Evolutionary conservation across 148 eudicot genomes (phyloP), one percentile per base, ranked within the genome.

Genomic region (Cornus kousa): DNA sequence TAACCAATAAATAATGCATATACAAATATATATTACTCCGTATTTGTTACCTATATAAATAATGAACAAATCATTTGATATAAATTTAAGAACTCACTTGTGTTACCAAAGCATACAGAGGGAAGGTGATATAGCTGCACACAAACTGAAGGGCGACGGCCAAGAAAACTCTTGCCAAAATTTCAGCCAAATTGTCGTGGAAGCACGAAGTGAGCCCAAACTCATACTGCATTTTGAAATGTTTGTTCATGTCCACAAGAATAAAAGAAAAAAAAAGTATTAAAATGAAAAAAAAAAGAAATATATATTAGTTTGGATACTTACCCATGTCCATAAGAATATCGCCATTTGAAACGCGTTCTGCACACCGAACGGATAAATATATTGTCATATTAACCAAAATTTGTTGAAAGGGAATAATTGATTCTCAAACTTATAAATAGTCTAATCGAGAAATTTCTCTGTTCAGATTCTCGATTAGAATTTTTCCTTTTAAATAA

Each of bases 281-380:
- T n/a, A 43, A 67, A 24, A 24, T 3, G 2, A 22, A 16, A 5
- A 4, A 67, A 74, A 33, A 57, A 14, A 3, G 14, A 4, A 7
- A 12, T 64, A 53, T 43, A 43, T 1, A 43, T 43, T 43, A 5
- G 48, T 43, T 43, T 43, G 48, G 10, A 43, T 11, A 84, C 72
- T 67, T 81, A 88, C 90, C 88, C 81, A 74, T 24, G 83, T 82
- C 87, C 88, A 86, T 23, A 88, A 78, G 75, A 88, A 88, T 20
- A 79, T 82, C 14, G 88, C 87, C 85, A 88, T 82, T 76, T 88
- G 90, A 72, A 79, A 88, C n/a, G 90, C 90, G 59, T 88, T 88
- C 90, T 88, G 88, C 73, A 72, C 19, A 70, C 39, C 46, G 13
- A 19, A 48, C 2, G 31, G 35, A n/a, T 13, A 13, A 71, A 43